Percentiles rank a stretch among this genome's conserved stretches.
phyloP scores from a whole-genome alignment of 345 rosid genomes.

The Eucalyptus pauciflora region DNA sequence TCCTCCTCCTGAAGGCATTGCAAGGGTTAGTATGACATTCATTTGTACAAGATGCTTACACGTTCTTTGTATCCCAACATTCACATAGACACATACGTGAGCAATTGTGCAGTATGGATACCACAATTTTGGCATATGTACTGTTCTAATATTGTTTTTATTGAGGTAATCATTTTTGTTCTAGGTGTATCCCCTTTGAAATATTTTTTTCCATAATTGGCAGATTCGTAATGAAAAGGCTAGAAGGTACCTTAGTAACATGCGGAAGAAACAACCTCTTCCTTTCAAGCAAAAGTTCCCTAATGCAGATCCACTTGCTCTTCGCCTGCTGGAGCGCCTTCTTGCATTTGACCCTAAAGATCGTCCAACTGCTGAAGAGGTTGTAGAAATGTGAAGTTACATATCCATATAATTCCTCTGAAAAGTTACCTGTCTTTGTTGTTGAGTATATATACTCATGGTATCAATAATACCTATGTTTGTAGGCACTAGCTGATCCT shows the following conservation, averaged over 20 bases:
- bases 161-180: neutral
- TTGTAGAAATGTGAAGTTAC: neutral
- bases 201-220: neutral
- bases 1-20: conserved; percentile 64
- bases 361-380: conserved; percentile 88
- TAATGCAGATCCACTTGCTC: conserved; percentile 72
- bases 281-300: conserved; percentile 82
- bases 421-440: neutral
- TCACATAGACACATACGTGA: neutral
- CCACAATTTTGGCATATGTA: neutral
- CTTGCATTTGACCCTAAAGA: conserved; percentile 98
- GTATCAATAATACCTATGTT: neutral
- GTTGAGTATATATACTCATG: neutral
- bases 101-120: neutral
- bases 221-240: conserved; percentile 98
- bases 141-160: neutral
- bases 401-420: neutral
- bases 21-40: conserved; percentile 38
- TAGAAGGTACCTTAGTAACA: conserved; percentile 84
- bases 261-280: conserved; percentile 78
- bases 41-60: neutral
- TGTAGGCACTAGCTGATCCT: conserved; percentile 89
- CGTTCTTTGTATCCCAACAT: neutral
- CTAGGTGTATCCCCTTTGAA: neutral
- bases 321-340: conserved; percentile 60